Evolutionary conservation across 2,329 filamentous ascomycete genomes (phyloP), one percentile per base, ranked within the genome.

Genomic region (Fusarium pininemorale): DNA sequence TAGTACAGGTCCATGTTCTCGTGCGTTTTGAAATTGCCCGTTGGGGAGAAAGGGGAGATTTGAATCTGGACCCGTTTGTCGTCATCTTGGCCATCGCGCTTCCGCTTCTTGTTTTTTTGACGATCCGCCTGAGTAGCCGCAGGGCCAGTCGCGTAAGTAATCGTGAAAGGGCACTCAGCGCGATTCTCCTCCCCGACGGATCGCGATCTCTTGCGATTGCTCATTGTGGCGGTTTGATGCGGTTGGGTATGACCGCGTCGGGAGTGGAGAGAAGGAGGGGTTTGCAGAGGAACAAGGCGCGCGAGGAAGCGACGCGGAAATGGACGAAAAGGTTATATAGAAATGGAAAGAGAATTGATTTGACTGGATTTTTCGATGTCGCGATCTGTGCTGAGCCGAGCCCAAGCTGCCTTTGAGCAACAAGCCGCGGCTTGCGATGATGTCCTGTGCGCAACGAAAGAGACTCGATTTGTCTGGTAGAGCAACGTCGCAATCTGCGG

Each of bases 1-100:
- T 89, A 90, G 76, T 87, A 83, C 16, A 89, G 80, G 69, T 89
- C 87, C 86, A 90, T 85, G 35, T 84, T 87, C 70, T 87, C 85
- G 75, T 86, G 81, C 1, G 84, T 85, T 76, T 86, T 88, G 81
- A 90, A 90, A 74, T 84, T 86, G 77, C 88, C 88, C 41, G 82
- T 81, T 16, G 88, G 88, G 57, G 85, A 80, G 79, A 90, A 90
- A 26, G 88, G 88, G 45, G 87, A 88, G 60, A 84, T 81, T 75
- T 90, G 88, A 42, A 88, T 81, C 64, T 85, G 80, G 63, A 86
- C 81, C 78, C 84, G 86, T 56, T 82, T 82, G 37, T 81, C 82
- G 38, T 87, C 85, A 50, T 87, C 85, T 28, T 84, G 83, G 28
- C 82, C 84, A 65, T 84, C 82, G 76, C 85, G 84, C 73, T 86